phyloP scores from a whole-genome alignment of 2,329 filamentous ascomycete genomes.

The Clonostachys rhizophaga region DNA sequence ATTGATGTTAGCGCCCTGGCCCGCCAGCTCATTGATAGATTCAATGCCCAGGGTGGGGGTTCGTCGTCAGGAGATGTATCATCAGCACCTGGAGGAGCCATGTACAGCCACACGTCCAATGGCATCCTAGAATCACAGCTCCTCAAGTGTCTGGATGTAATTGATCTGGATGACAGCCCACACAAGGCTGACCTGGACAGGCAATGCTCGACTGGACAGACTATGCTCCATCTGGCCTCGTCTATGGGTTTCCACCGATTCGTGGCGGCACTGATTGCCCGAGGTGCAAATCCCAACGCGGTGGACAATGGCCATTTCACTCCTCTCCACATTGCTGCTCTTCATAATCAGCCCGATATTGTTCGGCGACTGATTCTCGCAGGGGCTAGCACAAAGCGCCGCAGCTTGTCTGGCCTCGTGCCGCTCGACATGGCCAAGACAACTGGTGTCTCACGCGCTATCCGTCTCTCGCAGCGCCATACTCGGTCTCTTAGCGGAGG shows the following conservation, averaged over 20 bases:
- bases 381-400: constrained; percentile 66
- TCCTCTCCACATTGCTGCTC: constrained; percentile 74
- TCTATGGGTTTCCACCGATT: constrained; percentile 72
- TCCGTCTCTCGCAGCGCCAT: constrained; percentile 57
- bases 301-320: constrained; percentile 78
- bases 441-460: constrained; percentile 56
- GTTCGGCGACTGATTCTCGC: constrained; percentile 69
- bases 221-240: constrained; percentile 75
- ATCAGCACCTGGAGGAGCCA: constrained; percentile 37
- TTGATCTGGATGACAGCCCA: constrained; percentile 72
- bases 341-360: constrained; percentile 72
- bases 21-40: constrained; percentile 49
- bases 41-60: constrained; percentile 40
- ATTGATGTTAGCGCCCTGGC: constrained; percentile 59
- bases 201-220: constrained; percentile 63
- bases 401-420: constrained; percentile 66
- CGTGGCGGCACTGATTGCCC: constrained; percentile 69
- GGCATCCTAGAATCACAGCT: constrained; percentile 62
- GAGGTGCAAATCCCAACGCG: constrained; percentile 72
- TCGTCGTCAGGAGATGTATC: constrained; percentile 3
- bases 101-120: constrained; percentile 29
- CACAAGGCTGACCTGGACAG: constrained; percentile 65
- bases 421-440: constrained; percentile 68
- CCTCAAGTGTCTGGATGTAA: constrained; percentile 70
- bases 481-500: constrained; percentile 63